Evolutionary conservation across 2,329 filamentous ascomycete genomes (phyloP), one percentile per base, ranked within the genome.

Genomic region (Juglanconis juglandina): DNA sequence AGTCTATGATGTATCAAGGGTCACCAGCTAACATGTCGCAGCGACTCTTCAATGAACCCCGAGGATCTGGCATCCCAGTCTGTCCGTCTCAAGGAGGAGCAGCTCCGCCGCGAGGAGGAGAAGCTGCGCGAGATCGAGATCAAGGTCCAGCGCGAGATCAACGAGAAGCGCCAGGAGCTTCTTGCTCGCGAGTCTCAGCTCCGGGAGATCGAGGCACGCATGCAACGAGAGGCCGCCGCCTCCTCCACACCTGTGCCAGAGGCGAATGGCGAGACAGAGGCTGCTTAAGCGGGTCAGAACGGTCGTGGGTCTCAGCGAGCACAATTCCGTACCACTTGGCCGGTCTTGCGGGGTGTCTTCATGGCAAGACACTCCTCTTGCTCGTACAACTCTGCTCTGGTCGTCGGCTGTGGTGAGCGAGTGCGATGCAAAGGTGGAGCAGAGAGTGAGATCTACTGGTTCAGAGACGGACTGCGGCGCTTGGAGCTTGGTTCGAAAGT

Each of bases 141-240:
- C 82, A 99, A 99, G 88, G 95, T 99, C 65, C 95, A 99, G 82
- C 91, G 95, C 74, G 95, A 99, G 80, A 99, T 99, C 82, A 96
- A 97, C 80, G 95, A 98, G 86, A 99, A 99, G 87, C 89, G 95
- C 81, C 95, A 99, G 81, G 95, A 99, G 79, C 85, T 99, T 64
- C 76, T 99, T 78, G 95, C 95, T 66, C 92, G 95, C 77, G 95
- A 99, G 82, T 96, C 92, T 72, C 95, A 99, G 81, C 87, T 99
- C 70, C 94, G 95, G 79, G 95, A 99, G 83, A 97, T 99, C 74
- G 94, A 98, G 79, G 94, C 93, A 65, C 90, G 94, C 73, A 97
- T 98, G 94, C 88, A 93, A 73, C 88, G 93, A 75, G 92, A 96
- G 79, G 83, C 87, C 66, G 88, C 85, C 72, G 79, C 81, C 53